Base-by-base conservation (phyloP, 1,284 basidiomycete species). In the Blastosporella zonata region DNA sequence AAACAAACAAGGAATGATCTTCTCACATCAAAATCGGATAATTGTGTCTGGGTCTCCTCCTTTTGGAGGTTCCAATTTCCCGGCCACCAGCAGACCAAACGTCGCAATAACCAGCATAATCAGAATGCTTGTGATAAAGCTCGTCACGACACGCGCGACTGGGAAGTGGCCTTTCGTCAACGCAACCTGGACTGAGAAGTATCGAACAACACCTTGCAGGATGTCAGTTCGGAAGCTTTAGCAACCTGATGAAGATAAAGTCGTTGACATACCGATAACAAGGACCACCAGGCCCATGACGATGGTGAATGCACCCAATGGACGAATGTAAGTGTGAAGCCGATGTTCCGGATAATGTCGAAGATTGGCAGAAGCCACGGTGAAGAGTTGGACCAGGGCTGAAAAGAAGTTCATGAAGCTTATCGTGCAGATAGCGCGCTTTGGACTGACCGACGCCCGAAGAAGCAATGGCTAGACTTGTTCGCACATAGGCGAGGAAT, bases 371-470 rank as follows among this genome's bases (percentile, higher is more conserved):
- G 60, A 59, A 45, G 68, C 60, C n/a, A 75, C 71, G 6, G 72
- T 74, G 63, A 82, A 82, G 2, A 83, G 66, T 56, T 83, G 81
- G 1, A 82, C 76, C 12, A 82, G 68, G 15, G 77, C 79, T 79
- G 41, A 3, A 36, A 44, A 15, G 18, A 31, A 28, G 17, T 15
- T 50, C 22, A 52, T 10, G 1, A 22, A 31, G 34, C 21, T 31
- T 38, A 41, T 41, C 31, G 15, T 31, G 13, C 3, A 37, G 33
- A 43, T 15, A 34, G 33, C 6, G 8, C 20, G 20, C 12, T 22
- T 33, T 18, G 25, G 6, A 69, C 77, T 59, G 46, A 81, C 79
- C 79, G n/a, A 82, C 76, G 17, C 82, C 82, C 8, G 77, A 72
- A 10, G 78, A 77, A 13, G 79, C 73, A 31, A 83, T 72, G 1